A percentile compares a stretch with the other conserved stretches of the same genome.
Evolutionary conservation across 2,329 filamentous ascomycete genomes (phyloP).

Genomic region (Tolypocladium ovalisporum): DNA sequence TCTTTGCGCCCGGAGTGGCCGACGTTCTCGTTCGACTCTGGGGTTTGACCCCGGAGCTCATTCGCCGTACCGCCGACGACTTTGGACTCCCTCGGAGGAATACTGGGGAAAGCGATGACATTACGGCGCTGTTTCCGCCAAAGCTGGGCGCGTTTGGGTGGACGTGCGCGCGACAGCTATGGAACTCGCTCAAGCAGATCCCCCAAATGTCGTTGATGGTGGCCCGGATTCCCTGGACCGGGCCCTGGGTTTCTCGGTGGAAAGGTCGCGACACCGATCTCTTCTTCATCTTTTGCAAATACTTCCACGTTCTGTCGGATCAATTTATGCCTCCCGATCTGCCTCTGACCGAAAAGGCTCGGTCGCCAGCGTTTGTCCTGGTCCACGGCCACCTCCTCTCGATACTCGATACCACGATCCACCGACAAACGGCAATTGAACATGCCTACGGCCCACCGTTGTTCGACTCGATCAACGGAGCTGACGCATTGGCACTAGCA

Average conservation of each 20-base stretch:
- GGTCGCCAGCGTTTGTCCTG: slow-evolving; percentile 67
- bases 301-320: slow-evolving; percentile 69
- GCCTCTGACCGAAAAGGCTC: slow-evolving; percentile 42
- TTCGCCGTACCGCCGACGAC: slow-evolving; percentile 62
- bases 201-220: slow-evolving; percentile 56
- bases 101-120: slow-evolving; percentile 48
- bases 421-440: slow-evolving; percentile 54
- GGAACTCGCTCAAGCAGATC: slow-evolving; percentile 51
- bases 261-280: slow-evolving; percentile 78
- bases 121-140: slow-evolving; percentile 60
- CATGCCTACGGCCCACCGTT: slow-evolving; percentile 29
- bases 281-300: slow-evolving; percentile 85
- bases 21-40: slow-evolving; percentile 77
- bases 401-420: slow-evolving; percentile 72
- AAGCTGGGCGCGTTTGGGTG: slow-evolving; percentile 46
- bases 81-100: slow-evolving; percentile 51
- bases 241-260: slow-evolving; percentile 78
- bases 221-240: slow-evolving; percentile 70
- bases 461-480: slow-evolving; percentile 33
- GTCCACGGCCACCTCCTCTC: slow-evolving; percentile 74
- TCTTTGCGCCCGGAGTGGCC: slow-evolving; percentile 78
- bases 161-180: slow-evolving; percentile 38
- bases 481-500: slow-evolving; percentile 57
- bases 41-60: slow-evolving; percentile 56
- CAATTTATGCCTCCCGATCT: slow-evolving; percentile 54